Evolutionary conservation across 345 rosid genomes (phyloP), one percentile per base, ranked within the genome.

Genomic region (Psidium guajava): DNA sequence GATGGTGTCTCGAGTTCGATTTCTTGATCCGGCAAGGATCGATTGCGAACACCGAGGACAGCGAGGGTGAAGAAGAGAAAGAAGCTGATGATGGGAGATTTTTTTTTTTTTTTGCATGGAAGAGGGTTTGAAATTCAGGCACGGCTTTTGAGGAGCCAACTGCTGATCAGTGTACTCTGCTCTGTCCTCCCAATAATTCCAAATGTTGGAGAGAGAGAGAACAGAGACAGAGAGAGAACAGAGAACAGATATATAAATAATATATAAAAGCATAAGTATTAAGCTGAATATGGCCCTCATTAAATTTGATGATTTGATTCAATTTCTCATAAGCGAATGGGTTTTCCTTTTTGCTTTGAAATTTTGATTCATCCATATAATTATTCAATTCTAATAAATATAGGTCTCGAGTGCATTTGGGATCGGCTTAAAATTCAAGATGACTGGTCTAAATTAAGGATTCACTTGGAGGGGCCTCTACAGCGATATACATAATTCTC

Each of bases 121-220:
- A 7, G 40, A 55, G 73, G 44, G 83, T 86, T 61, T 54, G 61
- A 54, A 84, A 83, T 81, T 84, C 24, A 0, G 42, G 91, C 91
- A 83, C 92, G 82, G 87, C 88, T 86, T 89, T 89, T 89, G 88
- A 88, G 91, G 75, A 75, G 20, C 28, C 81, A 36, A 85, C 28
- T 51, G 85, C 80, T 82, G 25, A n/a, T 57, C 80, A 69, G 47
- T 36, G 80, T 69, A 40, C 47, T 18, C 25, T 69, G 80, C 80
- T 69, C 80, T 4, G 80, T 69, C 12, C 80, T 20, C 80, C 20
- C 80, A 69, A 69, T 69, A 69, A 85, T 14, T 84, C 61, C 82
- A 21, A 64, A 50, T 50, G 22, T 77, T 15, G 47, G 69, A 42
- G 74, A 54, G 86, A 87, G 58, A 77, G 55, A 44, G 44, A 42